Evolutionary conservation across 257 asterid species (phyloP).

Genomic region (Perilla frutescens): DNA sequence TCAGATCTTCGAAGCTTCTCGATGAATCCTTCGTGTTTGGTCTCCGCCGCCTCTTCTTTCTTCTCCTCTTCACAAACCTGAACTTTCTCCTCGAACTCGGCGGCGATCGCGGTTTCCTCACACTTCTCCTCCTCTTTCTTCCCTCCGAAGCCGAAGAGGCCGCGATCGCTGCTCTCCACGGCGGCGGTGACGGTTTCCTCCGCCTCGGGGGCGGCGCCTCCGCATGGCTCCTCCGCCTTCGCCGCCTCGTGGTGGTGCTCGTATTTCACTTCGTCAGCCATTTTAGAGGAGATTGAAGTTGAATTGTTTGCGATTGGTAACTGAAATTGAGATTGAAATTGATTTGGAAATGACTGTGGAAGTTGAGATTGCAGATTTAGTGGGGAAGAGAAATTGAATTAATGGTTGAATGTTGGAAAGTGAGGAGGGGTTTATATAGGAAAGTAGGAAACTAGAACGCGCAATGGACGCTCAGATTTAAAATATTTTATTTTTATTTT

Average conservation of each 20-base stretch:
- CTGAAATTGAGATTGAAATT: background rate
- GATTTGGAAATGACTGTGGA: background rate
- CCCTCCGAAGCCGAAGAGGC: constrained; percentile 54
- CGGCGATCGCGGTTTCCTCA: constrained; percentile 48
- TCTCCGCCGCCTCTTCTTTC: constrained; percentile 46
- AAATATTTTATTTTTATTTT: background rate
- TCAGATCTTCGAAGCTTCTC: constrained; percentile 58
- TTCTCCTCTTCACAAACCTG: constrained; percentile 47
- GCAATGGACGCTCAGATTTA: constrained; percentile 50
- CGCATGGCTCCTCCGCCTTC: constrained; percentile 42
- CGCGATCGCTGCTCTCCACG: constrained; percentile 63
- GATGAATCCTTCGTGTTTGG: constrained; percentile 53
- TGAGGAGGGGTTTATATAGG: constrained; percentile 49
- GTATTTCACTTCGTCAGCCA: constrained; percentile 63
- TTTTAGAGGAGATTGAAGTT: background rate
- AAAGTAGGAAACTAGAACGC: constrained; percentile 39
- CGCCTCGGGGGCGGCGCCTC: constrained; percentile 5
- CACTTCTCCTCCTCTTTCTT: constrained; percentile 48
- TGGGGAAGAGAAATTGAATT: background rate
- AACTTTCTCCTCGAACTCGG: constrained; percentile 66
- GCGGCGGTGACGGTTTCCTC: background rate
- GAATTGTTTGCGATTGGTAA: background rate
- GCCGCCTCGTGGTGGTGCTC: constrained; percentile 29
- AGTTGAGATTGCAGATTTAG: background rate
- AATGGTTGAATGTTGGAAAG: background rate